A percentile compares a stretch with the other conserved stretches of the same genome.
These are phyloP conservation scores for Thermochaetoides thermophila DNA, from an alignment of 495 filamentous ascomycete species.

Conservation along the genomic window DNA sequence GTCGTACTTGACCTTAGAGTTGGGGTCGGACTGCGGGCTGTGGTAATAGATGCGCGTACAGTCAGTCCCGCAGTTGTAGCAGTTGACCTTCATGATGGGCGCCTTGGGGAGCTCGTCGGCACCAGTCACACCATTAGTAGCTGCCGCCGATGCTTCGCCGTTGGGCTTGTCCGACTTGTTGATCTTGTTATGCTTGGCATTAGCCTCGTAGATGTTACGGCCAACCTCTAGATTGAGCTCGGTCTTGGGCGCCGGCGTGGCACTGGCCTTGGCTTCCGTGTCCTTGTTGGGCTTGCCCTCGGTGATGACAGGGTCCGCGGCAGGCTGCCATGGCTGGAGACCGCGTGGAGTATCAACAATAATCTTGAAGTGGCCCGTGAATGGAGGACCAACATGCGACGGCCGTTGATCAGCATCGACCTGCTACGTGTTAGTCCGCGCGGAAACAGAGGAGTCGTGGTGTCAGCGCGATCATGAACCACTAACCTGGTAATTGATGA, in stretches of 20 bases:
- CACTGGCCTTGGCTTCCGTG: constrained; percentile 52
- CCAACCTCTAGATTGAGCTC: constrained; percentile 81
- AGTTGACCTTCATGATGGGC: constrained; percentile 44
- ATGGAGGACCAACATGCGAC: constrained; percentile 89
- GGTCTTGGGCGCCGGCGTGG: constrained; percentile 52
- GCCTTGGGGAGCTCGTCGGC: constrained; percentile 45
- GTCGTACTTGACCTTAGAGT: constrained; percentile 57
- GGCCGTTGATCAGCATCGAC: constrained; percentile 91
- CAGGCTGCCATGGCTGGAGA: constrained; percentile 86
- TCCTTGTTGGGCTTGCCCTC: constrained; percentile 59
- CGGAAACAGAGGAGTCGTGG: neutral
- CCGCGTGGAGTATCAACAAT: constrained; percentile 90
- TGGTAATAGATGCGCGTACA: constrained; percentile 88
- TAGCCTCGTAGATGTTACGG: constrained; percentile 89
- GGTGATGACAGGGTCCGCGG: constrained; percentile 50
- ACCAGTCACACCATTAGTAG: constrained; percentile 41
- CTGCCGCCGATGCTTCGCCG: constrained; percentile 50
- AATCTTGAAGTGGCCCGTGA: constrained; percentile 92
- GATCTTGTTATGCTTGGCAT: constrained; percentile 70
- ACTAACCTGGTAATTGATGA: constrained; percentile 96
- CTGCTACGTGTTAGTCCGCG: constrained; percentile 37
- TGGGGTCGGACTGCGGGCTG: constrained; percentile 45
- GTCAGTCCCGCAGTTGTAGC: constrained; percentile 81
- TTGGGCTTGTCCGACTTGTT: constrained; percentile 45
- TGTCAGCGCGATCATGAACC: neutral